Conservation (phyloP, 2,329 filamentous ascomycete species). For the Zymoseptoria crescenta region DNA sequence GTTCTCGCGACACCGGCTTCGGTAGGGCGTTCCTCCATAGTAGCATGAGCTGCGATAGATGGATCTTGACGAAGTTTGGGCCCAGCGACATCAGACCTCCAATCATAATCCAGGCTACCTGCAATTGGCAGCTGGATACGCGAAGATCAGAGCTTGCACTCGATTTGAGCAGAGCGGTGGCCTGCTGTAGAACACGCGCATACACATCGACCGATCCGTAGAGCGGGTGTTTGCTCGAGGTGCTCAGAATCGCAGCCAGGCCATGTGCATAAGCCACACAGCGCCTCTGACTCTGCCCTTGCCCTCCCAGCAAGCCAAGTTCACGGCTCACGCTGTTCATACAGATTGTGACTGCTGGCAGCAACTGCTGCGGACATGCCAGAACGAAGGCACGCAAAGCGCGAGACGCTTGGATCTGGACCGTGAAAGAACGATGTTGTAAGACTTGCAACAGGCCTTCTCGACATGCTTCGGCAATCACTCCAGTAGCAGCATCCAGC, state of each 20-base stretch:
- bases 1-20: constrained; percentile 88
- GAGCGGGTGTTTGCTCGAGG: constrained; percentile 76
- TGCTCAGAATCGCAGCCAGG: constrained; percentile 81
- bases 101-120: constrained; percentile 95
- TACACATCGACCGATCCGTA: constrained; percentile 96
- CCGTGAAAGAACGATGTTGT: constrained; percentile 91
- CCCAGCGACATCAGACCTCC: constrained; percentile 94
- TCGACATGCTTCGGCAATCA: constrained; percentile 72
- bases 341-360: constrained; percentile 86
- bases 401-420: constrained; percentile 81
- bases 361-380: constrained; percentile 82
- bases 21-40: constrained; percentile 97
- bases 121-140: constrained; percentile 87
- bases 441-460: constrained; percentile 84
- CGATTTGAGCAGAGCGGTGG: constrained; percentile 83
- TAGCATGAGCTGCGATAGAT: constrained; percentile 84
- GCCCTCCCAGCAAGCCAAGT: constrained; percentile 65
- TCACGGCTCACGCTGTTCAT: constrained; percentile 93
- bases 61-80: constrained; percentile 97
- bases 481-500: constrained; percentile 72
- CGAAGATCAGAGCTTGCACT: constrained; percentile 86
- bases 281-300: constrained; percentile 68
- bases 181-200: constrained; percentile 81
- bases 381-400: constrained; percentile 82
- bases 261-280: constrained; percentile 91